A percentile compares a stretch with the other conserved stretches of the same genome.
Evolutionary conservation across 306 rosid species (phyloP).

Genomic region (Inga leiocalycina): DNA sequence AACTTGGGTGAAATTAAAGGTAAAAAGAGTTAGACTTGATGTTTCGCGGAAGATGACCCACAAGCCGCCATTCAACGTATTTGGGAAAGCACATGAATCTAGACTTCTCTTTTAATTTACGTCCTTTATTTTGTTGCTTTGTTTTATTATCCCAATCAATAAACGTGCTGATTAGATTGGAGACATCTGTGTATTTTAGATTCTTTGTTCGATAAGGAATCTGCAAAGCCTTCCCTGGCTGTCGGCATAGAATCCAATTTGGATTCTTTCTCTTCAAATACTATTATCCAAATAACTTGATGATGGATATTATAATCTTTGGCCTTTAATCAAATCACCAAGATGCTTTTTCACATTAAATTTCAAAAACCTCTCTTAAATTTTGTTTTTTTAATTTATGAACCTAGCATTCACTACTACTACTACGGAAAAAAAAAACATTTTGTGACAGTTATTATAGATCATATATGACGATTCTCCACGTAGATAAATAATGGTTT

Average conservation of each 20-base stretch:
- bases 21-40: not conserved
- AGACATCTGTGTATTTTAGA: not conserved
- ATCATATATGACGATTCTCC: no score
- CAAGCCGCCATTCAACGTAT: conserved; percentile 60
- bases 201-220: conserved; percentile 1
- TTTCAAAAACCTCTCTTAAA: no score
- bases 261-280: not conserved
- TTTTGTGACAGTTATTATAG: no score
- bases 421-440: no score
- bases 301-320: no score
- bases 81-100: conserved; percentile 3
- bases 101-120: not conserved
- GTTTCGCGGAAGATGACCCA: conserved; percentile 29
- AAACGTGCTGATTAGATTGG: not conserved
- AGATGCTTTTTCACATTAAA: no score
- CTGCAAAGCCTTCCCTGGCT: not conserved
- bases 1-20: not conserved
- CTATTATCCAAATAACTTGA: no score
- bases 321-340: no score
- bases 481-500: no score
- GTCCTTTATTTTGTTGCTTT: no score
- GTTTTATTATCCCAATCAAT: conserved; percentile 1
- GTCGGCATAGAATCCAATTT: not conserved
- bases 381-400: no score
- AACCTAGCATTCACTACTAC: no score